These are phyloP conservation scores for Thuidium tamariscinum DNA, from an alignment of 225 moss, liverwort and hornwort genomes.

Conservation along the genomic window DNA sequence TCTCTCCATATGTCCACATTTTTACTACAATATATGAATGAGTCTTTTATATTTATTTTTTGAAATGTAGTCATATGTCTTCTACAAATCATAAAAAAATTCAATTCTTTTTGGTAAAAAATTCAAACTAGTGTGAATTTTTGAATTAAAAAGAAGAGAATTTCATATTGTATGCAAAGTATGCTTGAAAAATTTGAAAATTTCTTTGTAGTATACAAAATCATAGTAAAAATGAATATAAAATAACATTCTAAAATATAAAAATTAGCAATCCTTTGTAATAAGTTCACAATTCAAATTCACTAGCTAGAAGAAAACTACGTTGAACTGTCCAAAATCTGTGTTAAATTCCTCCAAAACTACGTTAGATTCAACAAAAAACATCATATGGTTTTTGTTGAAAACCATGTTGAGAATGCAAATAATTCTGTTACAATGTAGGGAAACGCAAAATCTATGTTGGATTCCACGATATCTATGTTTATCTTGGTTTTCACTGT, in stretches of 20 bases:
- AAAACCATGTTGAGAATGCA: no score
- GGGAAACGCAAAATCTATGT: no score
- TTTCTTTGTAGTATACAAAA: neutral
- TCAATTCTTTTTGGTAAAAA: neutral
- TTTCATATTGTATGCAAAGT: neutral
- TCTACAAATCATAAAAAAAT: no score
- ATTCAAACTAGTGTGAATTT: neutral
- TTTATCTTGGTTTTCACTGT: no score
- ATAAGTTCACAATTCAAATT: neutral
- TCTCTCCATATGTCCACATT: neutral
- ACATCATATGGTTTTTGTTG: no score
- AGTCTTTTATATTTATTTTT: neutral
- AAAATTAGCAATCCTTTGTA: accelerated
- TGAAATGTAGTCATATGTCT: neutral
- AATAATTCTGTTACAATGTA: no score
- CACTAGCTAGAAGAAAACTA: no score
- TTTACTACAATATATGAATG: neutral
- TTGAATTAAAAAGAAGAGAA: neutral
- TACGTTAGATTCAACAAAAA: no score
- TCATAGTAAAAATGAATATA: neutral
- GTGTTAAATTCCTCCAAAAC: no score
- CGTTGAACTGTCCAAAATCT: neutral
- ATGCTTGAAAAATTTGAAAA: neutral
- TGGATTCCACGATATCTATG: no score
- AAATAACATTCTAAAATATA: neutral